Conservation (phyloP, 805 yeast genomes). For the Torulaspora microellipsoides region DNA sequence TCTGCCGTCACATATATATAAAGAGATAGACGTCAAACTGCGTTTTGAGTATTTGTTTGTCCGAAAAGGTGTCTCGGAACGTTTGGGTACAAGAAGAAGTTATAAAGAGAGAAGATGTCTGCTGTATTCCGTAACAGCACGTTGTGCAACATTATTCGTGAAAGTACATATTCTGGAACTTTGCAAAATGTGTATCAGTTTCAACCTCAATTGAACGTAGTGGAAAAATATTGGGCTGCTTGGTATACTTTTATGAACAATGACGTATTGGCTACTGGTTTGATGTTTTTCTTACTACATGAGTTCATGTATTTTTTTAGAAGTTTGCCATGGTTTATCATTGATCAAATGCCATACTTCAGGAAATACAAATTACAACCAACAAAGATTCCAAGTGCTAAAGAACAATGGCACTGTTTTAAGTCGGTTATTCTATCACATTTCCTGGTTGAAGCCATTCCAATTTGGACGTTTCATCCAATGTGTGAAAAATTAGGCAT, state of each 20-base stretch:
- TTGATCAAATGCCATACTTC: slow-evolving; percentile 78
- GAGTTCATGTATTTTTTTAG: slow-evolving; percentile 86
- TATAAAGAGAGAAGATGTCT: slow-evolving; percentile 16
- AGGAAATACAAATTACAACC: slow-evolving; percentile 81
- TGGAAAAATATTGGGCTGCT: slow-evolving; percentile 77
- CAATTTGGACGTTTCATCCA: slow-evolving; percentile 93
- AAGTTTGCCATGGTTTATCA: slow-evolving; percentile 80
- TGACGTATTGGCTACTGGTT: slow-evolving; percentile 84
- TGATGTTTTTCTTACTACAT: slow-evolving; percentile 70
- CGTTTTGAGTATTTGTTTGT: too few species aligned
- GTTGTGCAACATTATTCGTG: slow-evolving; percentile 12
- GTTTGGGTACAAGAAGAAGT: neutral
- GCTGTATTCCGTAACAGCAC: slow-evolving; percentile 29
- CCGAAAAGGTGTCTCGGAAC: neutral
- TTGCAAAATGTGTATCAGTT: slow-evolving; percentile 30
- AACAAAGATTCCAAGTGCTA: slow-evolving; percentile 62
- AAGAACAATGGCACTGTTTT: slow-evolving; percentile 87
- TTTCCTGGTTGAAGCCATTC: slow-evolving; percentile 84
- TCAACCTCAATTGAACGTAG: slow-evolving; percentile 40
- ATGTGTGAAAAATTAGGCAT: slow-evolving; percentile 74
- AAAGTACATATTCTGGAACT: slow-evolving; percentile 10
- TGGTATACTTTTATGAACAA: slow-evolving; percentile 76
- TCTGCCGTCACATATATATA: too few species aligned
- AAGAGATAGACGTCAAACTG: too few species aligned
- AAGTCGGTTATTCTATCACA: slow-evolving; percentile 77